These are phyloP conservation scores for Ascoidea asiatica DNA, from an alignment of 805 yeast species.

Conservation along the genomic window DNA sequence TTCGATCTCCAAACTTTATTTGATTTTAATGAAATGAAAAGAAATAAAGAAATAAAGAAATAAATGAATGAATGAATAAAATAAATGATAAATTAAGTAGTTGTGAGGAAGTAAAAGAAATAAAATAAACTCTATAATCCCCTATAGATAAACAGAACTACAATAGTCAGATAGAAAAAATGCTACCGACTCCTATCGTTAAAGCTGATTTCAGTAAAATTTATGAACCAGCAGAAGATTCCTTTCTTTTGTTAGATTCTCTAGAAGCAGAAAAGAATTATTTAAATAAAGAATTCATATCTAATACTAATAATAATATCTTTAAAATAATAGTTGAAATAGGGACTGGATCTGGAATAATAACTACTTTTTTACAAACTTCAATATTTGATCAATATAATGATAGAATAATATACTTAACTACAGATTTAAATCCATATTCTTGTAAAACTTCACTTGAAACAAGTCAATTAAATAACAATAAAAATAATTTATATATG, in stretches of 20 bases:
- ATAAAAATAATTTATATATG: slow-evolving; percentile 15
- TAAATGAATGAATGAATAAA: too few relatives aligned
- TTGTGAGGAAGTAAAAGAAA: too few relatives aligned
- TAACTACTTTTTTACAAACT: slow-evolving; percentile 61
- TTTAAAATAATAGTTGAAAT: slow-evolving; percentile 61
- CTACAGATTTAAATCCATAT: slow-evolving; percentile 73
- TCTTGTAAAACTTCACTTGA: slow-evolving; percentile 44
- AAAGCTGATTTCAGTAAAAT: slow-evolving; percentile 54
- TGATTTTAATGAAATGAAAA: too few relatives aligned
- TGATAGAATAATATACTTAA: slow-evolving; percentile 35
- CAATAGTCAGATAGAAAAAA: too few relatives aligned
- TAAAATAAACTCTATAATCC: too few relatives aligned
- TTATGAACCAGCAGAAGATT: slow-evolving; percentile 93
- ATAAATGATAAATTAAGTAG: too few relatives aligned
- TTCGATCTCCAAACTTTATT: too few relatives aligned
- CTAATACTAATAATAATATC: slow-evolving; percentile 14
- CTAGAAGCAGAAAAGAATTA: slow-evolving; percentile 45
- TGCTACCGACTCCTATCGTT: slow-evolving; percentile 74
- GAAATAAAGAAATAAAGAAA: too few relatives aligned
- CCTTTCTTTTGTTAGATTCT: slow-evolving; percentile 70
- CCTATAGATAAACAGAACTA: too few relatives aligned
- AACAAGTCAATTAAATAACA: slow-evolving; percentile 25
- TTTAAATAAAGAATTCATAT: slow-evolving; percentile 6
- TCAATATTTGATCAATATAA: slow-evolving; percentile 34
- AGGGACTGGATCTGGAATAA: slow-evolving; percentile 89